phyloP scores from a whole-genome alignment of 2,329 filamentous ascomycete genomes.

The Talaromyces marneffei region DNA sequence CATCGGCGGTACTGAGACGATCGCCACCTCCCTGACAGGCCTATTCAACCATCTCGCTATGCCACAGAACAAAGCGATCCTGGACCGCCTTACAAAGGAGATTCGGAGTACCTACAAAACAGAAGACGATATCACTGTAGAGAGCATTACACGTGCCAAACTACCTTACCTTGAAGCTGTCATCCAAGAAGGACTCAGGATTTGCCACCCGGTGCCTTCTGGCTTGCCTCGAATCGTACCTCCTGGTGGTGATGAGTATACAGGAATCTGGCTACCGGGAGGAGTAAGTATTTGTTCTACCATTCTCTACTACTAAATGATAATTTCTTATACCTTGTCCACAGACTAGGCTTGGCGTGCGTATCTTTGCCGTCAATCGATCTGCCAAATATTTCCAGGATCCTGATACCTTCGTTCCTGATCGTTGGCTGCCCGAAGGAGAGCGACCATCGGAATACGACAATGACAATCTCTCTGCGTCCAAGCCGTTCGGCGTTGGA shows the following conservation, averaged over 20 bases:
- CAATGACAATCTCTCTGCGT: not conserved
- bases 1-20: not conserved
- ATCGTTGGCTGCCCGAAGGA: not conserved
- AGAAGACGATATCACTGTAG: not conserved
- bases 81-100: not conserved
- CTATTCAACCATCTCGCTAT: not conserved
- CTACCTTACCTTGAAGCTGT: not conserved
- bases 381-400: not conserved
- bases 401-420: conserved; percentile 1
- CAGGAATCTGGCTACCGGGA: not conserved
- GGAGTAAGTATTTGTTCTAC: not conserved
- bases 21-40: not conserved
- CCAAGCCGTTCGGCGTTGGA: not conserved
- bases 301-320: not conserved
- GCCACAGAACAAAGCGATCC: not conserved
- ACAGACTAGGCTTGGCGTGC: not conserved
- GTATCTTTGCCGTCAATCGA: not conserved
- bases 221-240: not conserved
- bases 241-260: not conserved
- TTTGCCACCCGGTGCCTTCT: not conserved
- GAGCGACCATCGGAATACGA: not conserved
- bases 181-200: not conserved
- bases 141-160: not conserved
- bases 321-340: not conserved
- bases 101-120: not conserved